phyloP scores from a whole-genome alignment of 176 grass and related monocot species.

The Microstegium vimineum region DNA sequence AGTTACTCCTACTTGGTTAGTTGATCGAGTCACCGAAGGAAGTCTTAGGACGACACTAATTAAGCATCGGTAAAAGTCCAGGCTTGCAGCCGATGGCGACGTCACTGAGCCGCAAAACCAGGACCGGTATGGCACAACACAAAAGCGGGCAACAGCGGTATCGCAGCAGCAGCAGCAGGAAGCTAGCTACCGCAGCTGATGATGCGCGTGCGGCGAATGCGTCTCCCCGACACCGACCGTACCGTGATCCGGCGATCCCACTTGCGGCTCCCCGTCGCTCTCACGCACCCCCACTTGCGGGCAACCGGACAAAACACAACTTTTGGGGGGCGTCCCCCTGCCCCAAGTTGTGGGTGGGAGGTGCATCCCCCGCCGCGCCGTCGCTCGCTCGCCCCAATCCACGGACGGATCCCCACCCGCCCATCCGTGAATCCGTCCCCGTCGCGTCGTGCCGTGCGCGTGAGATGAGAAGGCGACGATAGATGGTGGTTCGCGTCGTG shows the following conservation, averaged over 20 bases:
- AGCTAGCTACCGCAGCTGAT: neutral
- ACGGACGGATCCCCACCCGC: neutral
- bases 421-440: neutral
- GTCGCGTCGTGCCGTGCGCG: neutral
- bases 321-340: neutral
- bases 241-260: neutral
- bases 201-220: neutral
- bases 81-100: neutral
- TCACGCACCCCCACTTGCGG: neutral
- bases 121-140: neutral
- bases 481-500: neutral
- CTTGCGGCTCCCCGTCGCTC: neutral
- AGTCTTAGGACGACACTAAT: no score
- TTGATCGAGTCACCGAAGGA: neutral
- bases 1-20: no score
- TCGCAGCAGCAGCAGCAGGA: neutral
- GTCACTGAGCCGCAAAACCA: neutral
- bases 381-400: neutral
- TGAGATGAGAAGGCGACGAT: no score
- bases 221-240: neutral
- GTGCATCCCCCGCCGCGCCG: neutral
- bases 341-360: constrained; percentile 4
- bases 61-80: no score
- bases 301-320: constrained; percentile 6
- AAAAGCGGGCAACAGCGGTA: neutral